Evolutionary conservation across 352 stramenopile genomes (phyloP).

Genomic region (Pythium grandisporangium): DNA sequence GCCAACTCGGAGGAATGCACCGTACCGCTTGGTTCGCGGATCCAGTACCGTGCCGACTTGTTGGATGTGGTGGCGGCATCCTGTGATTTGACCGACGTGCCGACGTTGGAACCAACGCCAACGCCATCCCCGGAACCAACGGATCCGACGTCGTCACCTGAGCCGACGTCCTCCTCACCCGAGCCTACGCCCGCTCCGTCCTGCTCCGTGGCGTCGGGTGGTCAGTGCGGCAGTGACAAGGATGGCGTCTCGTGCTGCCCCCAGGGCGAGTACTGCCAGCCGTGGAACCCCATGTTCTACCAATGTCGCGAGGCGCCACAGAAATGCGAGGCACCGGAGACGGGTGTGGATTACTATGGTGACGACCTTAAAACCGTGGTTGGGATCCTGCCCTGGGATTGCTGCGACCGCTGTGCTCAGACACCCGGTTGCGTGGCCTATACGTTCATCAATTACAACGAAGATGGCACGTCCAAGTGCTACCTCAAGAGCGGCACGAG

Average conservation of each 20-base stretch:
- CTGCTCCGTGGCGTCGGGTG: background rate
- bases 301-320: constrained; percentile 3
- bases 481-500: constrained; percentile 11
- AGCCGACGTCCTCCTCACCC: constrained; percentile 1
- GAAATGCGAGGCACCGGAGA: constrained; percentile 1
- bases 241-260: constrained; percentile 6
- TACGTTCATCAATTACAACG: constrained; percentile 14
- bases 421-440: constrained; percentile 8
- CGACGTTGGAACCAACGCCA: constrained; percentile 3
- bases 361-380: constrained; percentile 6
- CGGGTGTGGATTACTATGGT: constrained; percentile 11
- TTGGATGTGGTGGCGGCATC: background rate
- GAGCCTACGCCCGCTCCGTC: background rate
- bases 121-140: background rate
- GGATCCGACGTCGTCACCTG: background rate
- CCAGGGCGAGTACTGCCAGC: constrained; percentile 10
- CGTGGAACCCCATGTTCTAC: constrained; percentile 17
- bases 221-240: background rate
- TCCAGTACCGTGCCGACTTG: background rate
- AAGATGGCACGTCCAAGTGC: constrained; percentile 4
- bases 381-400: constrained; percentile 5
- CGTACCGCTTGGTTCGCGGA: background rate
- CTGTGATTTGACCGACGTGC: constrained; percentile 5
- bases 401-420: constrained; percentile 7
- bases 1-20: constrained; percentile 3